Conservation (phyloP, 1,284 basidiomycete species). For the Prillingera fragicola region DNA sequence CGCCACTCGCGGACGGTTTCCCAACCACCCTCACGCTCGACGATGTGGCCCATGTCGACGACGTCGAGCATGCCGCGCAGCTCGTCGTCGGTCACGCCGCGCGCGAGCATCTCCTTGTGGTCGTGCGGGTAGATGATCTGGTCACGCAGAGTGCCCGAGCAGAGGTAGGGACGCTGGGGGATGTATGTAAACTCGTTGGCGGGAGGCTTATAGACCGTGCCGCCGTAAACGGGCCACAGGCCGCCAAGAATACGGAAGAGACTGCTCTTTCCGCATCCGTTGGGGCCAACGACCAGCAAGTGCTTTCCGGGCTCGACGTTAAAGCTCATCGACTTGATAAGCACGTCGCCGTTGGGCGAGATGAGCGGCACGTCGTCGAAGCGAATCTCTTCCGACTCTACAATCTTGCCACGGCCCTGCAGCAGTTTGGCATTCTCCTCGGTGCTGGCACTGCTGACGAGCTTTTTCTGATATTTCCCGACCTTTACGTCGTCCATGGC, state of each 20-base stretch:
- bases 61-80: constrained; percentile 67
- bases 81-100: constrained; percentile 69
- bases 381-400: constrained; percentile 74
- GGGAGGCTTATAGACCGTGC: constrained; percentile 85
- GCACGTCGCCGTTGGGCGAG: constrained; percentile 89
- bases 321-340: constrained; percentile 79
- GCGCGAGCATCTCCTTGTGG: constrained; percentile 55
- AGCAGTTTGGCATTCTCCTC: constrained; percentile 78
- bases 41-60: constrained; percentile 81
- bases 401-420: constrained; percentile 67
- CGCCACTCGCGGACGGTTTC: constrained; percentile 83
- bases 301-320: constrained; percentile 88
- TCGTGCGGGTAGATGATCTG: constrained; percentile 80
- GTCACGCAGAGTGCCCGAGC: constrained; percentile 85
- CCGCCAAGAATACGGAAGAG: constrained; percentile 93
- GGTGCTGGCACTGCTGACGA: constrained; percentile 68
- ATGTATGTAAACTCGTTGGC: constrained; percentile 88
- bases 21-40: constrained; percentile 97
- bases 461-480: constrained; percentile 82
- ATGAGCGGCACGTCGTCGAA: constrained; percentile 94
- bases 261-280: constrained; percentile 82
- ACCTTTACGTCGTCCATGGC: constrained; percentile 83
- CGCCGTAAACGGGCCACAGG: constrained; percentile 95
- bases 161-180: constrained; percentile 91
- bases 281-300: constrained; percentile 84